Evolutionary conservation across 495 filamentous ascomycete genomes (phyloP), one percentile per base, ranked within the genome.

Genomic region (Lasiosphaeriaceae sp.): DNA sequence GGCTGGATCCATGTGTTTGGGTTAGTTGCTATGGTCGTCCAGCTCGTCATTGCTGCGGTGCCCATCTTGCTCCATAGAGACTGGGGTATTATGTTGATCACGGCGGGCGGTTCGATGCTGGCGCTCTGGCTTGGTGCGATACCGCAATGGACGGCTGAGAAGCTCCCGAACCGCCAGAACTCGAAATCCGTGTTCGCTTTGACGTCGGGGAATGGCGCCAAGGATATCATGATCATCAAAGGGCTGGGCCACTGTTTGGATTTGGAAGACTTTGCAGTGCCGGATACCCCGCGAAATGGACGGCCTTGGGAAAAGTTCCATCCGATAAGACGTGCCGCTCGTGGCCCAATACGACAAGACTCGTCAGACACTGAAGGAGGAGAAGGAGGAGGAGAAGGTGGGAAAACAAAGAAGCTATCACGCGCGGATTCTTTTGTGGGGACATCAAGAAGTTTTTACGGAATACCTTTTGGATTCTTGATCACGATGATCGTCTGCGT

Each of bases 91-190:
- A 55, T 83, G 11, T 31, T 79, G 24, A 64, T 79, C 14, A 80
- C 77, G 0, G 68, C 44, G 0, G 56, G 43, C 4, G 81, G 74
- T 5, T 80, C 60, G 9, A 6, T 71, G 3, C 63, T 83, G 3
- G 66, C 71, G 4, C 66, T 72, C 17, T 41, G 61, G 1, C 63
- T 68, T 0, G 78, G 73, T 0, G 45, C 56, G 1, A 50, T 80
- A 16, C 69, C 69, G 5, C 79, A 84, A 52, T 84, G 77, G 79
- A 60, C 52, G 24, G 50, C 61, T n/a, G 80, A 84, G 67, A 82
- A 80, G 60, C 79, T 75, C 74, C 66, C 72, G 2, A 76, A n/a
- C n/a, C n/a, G n/a, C n/a, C n/a, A n/a, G n/a, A n/a, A n/a, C n/a
- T n/a, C n/a, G n/a, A n/a, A n/a, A n/a, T n/a, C n/a, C 50, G 74